Evolutionary conservation across 192 early-diverging fungal species (phyloP), one percentile per base, ranked within the genome.

Genomic region (Paraglomus brasilianum): DNA sequence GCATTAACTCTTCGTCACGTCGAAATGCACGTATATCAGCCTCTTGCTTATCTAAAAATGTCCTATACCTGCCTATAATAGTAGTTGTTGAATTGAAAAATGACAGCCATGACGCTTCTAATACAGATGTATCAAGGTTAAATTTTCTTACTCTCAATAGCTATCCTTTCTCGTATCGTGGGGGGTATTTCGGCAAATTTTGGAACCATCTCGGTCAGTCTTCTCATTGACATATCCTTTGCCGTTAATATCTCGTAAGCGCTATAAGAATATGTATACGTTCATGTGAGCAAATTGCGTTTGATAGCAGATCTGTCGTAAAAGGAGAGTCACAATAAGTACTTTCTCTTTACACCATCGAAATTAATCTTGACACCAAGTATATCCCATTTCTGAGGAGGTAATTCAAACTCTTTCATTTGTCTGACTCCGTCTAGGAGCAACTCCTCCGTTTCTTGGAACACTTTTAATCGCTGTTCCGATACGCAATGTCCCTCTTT

Each of bases 21-120:
- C 83, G 83, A 51, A 91, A 87, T 45, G 80, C 72, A 44, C 45
- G 66, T 46, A 90, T 83, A 62, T 93, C 91, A 0, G 66, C 51
- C 50, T 74, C 80, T 71, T 91, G 91, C 56, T 81, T 80, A 50
- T 83, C 80, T 47, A 93, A 70, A 62, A 88, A 89, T 19, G 85
- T 82, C 47, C 81, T 80, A 64, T 93, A 93, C 48, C 81, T 83
- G 17, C 82, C 78, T 77, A 48, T 70, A 15, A 42, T 19, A 14
- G n/a, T 44, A 52, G 10, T 10, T 5, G 24, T 46, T 51, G n/a
- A 73, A 51, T 7, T 13, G 61, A 67, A 65, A 24, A 61, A 53
- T 21, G 10, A 60, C 7, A 60, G 6, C 42, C 4, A 47, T 1
- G 47, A 45, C 8, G 22, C 5, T 45, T 11, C 1, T n/a, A 14